These are phyloP conservation scores for Zymoseptoria crescenta DNA, from an alignment of 2,329 filamentous ascomycete species.

Conservation along the genomic window DNA sequence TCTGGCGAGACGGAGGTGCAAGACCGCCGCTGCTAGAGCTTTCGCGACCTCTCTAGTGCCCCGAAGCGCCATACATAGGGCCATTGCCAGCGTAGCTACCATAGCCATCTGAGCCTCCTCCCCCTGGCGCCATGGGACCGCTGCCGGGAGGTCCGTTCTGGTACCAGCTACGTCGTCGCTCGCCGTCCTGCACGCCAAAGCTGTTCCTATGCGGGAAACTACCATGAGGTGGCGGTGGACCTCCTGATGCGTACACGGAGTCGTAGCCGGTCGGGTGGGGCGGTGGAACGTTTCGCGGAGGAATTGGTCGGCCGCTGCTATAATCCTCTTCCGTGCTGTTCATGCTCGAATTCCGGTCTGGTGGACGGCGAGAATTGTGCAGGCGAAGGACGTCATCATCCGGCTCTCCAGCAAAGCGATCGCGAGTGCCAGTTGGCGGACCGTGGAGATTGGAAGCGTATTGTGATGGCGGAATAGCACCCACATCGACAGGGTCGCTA, in stretches of 20 bases:
- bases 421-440: slow-evolving; percentile 6
- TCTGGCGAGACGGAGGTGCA: neutral
- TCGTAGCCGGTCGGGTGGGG: slow-evolving; percentile 11
- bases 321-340: slow-evolving; percentile 14
- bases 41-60: slow-evolving; percentile 12
- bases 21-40: neutral
- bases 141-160: slow-evolving; percentile 6
- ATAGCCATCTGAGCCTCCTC: slow-evolving; percentile 19
- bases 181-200: slow-evolving; percentile 6
- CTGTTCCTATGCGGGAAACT: slow-evolving; percentile 4
- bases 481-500: slow-evolving; percentile 21
- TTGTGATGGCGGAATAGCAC: slow-evolving; percentile 18
- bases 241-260: slow-evolving; percentile 6
- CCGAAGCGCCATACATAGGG: slow-evolving; percentile 7
- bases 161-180: slow-evolving; percentile 20
- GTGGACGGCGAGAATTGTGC: slow-evolving; percentile 7
- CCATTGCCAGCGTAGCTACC: slow-evolving; percentile 15
- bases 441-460: slow-evolving; percentile 23
- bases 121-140: slow-evolving; percentile 6
- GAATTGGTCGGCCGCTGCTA: slow-evolving; percentile 10
- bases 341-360: slow-evolving; percentile 5
- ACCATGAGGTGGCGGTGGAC: slow-evolving; percentile 3
- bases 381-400: slow-evolving; percentile 9
- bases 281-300: slow-evolving; percentile 9
- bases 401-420: slow-evolving; percentile 14